Evolutionary conservation across 78 protist species (phyloP).

Genomic region (Capsaspora owczarzaki): DNA sequence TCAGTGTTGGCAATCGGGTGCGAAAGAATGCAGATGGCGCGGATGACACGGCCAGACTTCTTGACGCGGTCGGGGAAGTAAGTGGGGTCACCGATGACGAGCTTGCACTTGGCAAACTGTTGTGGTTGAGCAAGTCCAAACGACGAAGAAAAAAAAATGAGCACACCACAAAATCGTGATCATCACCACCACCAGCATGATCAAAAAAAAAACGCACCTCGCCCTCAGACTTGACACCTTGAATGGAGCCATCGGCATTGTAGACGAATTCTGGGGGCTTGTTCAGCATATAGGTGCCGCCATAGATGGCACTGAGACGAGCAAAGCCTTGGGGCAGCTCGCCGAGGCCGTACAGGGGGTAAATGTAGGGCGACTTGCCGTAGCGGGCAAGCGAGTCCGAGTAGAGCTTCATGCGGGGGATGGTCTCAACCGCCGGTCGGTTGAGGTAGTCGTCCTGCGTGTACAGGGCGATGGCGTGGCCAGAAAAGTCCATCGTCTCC

Average conservation of each 20-base stretch:
- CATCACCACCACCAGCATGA: too few relatives aligned
- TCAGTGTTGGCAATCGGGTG: constrained; percentile 81
- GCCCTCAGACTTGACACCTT: constrained; percentile 76
- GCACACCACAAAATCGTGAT: too few relatives aligned
- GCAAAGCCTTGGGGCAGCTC: constrained; percentile 87
- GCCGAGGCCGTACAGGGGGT: constrained; percentile 98
- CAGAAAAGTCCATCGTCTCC: constrained; percentile 81
- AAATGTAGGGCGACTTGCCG: constrained; percentile 92
- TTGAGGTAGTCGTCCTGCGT: constrained; percentile 45
- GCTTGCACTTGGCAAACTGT: constrained; percentile 36
- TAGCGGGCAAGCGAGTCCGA: constrained; percentile 68
- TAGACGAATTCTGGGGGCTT: constrained; percentile 77
- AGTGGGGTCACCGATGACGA: constrained; percentile 89
- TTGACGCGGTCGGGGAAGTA: constrained; percentile 89
- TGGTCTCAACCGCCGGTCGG: constrained; percentile 62
- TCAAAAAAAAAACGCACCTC: constrained; percentile 32
- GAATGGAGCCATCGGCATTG: constrained; percentile 69
- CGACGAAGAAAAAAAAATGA: not conserved
- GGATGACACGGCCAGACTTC: constrained; percentile 67
- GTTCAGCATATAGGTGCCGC: constrained; percentile 96
- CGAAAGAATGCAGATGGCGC: constrained; percentile 87
- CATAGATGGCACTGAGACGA: constrained; percentile 91
- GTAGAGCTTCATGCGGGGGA: constrained; percentile 77
- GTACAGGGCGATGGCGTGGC: constrained; percentile 11
- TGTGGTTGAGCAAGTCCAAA: not conserved